A percentile compares a stretch with the other conserved stretches of the same genome.
Evolutionary conservation across 2,329 filamentous ascomycete species (phyloP).

Genomic region (Botrytis hyacinthi): DNA sequence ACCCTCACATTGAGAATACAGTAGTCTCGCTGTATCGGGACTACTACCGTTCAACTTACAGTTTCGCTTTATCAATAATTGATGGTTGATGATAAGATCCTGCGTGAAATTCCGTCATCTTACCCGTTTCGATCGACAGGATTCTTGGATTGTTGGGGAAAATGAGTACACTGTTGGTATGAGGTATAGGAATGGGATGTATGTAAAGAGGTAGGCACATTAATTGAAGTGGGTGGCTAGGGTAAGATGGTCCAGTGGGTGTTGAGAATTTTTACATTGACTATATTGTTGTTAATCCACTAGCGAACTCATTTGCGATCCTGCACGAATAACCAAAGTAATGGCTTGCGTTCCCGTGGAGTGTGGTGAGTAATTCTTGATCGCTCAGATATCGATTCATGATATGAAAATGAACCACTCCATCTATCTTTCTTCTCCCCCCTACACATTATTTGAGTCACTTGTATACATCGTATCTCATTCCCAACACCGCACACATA

Average conservation of each 20-base stretch:
- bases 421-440: not conserved
- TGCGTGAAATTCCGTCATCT: not conserved
- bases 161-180: not conserved
- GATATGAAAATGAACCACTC: not conserved
- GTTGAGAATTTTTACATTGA: not conserved
- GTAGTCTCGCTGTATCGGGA: not conserved
- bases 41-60: not conserved
- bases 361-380: not conserved
- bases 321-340: not conserved
- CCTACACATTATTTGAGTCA: too few relatives aligned
- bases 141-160: not conserved
- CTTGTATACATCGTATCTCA: not conserved
- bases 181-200: too few relatives aligned
- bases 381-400: too few relatives aligned
- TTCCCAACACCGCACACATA: not conserved
- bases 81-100: not conserved
- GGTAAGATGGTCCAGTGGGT: not conserved
- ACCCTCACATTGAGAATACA: not conserved
- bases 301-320: not conserved
- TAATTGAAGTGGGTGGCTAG: not conserved
- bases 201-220: not conserved
- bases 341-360: not conserved
- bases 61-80: accelerated
- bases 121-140: too few relatives aligned
- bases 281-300: not conserved